Percentiles rank a stretch among this genome's conserved stretches.
Conservation (phyloP, 2,329 filamentous ascomycete genomes). For the Monosporascus sp. region DNA sequence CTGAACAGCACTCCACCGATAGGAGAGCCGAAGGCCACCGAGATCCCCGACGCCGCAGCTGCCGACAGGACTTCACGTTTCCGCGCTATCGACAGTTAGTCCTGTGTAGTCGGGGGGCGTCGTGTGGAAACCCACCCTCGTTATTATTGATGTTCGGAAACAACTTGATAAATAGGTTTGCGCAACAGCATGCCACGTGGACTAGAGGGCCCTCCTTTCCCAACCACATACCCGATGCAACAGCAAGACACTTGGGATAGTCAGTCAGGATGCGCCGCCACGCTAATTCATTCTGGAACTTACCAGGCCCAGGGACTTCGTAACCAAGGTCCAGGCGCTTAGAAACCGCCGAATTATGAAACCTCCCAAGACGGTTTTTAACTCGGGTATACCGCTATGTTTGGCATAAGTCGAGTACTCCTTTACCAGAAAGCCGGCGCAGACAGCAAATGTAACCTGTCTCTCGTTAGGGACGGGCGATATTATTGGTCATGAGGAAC, state of each 20-base stretch:
- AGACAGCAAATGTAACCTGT: constrained; percentile 70
- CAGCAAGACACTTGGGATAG: constrained; percentile 68
- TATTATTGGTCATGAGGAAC: constrained; percentile 19
- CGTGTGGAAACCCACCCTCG: constrained; percentile 55
- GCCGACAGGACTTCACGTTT: constrained; percentile 92
- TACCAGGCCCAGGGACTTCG: constrained; percentile 85
- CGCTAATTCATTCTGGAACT: constrained; percentile 19
- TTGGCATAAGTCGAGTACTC: constrained; percentile 83
- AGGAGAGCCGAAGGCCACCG: constrained; percentile 87
- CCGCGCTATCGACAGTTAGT: constrained; percentile 53
- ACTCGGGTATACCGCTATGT: constrained; percentile 94
- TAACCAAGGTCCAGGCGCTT: constrained; percentile 79
- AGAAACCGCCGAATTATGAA: constrained; percentile 88
- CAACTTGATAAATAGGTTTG: constrained; percentile 87
- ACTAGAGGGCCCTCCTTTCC: constrained; percentile 95
- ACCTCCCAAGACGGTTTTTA: constrained; percentile 91
- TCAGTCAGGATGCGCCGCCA: constrained; percentile 10
- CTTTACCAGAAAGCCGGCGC: constrained; percentile 73
- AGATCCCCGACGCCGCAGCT: constrained; percentile 86
- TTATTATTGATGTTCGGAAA: constrained; percentile 78
- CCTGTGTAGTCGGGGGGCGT: constrained; percentile 6
- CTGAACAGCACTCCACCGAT: constrained; percentile 94
- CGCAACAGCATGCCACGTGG: constrained; percentile 94
- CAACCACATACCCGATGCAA: constrained; percentile 92
- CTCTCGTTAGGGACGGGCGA: constrained; percentile 12